A percentile compares a stretch with the other conserved stretches of the same genome.
phyloP scores from a whole-genome alignment of 495 filamentous ascomycete genomes.

The Platismatia glauca region DNA sequence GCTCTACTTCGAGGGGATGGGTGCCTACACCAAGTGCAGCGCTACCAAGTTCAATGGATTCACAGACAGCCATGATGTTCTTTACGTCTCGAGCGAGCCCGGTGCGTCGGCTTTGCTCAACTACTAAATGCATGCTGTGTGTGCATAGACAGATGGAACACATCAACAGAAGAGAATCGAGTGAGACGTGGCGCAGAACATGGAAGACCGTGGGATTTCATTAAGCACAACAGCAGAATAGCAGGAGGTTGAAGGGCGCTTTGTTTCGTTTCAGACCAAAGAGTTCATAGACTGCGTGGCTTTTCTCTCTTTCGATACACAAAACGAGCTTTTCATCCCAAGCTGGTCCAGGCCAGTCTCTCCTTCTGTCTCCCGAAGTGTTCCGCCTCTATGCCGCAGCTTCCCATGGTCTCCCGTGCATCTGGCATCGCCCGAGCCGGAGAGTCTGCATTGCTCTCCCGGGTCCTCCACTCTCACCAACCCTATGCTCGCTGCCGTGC shows the following conservation, averaged over 20 bases:
- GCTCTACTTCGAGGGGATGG: constrained; percentile 98
- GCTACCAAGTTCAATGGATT: constrained; percentile 99
- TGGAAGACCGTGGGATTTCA: neutral
- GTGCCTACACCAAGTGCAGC: constrained; percentile 94
- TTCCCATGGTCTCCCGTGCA: neutral
- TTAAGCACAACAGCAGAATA: neutral
- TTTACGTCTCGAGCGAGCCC: constrained; percentile 89
- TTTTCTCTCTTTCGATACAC: neutral
- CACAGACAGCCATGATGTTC: constrained; percentile 78
- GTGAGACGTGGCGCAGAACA: neutral
- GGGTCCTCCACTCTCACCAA: neutral
- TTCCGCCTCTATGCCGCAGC: neutral
- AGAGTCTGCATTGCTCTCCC: neutral
- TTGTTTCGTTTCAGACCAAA: neutral
- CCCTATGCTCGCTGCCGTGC: neutral
- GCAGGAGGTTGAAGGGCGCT: neutral
- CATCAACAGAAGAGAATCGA: neutral
- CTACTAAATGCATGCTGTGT: constrained; percentile 26
- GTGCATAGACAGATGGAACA: neutral
- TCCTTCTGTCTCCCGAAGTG: neutral
- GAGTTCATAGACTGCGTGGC: neutral
- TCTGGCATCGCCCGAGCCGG: neutral
- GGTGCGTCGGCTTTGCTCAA: constrained; percentile 71
- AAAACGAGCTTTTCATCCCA: neutral
- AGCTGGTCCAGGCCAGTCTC: neutral